Percentiles rank a stretch among this genome's conserved stretches.
Conservation (phyloP, 345 rosid species). For the Bruguiera parviflora region DNA sequence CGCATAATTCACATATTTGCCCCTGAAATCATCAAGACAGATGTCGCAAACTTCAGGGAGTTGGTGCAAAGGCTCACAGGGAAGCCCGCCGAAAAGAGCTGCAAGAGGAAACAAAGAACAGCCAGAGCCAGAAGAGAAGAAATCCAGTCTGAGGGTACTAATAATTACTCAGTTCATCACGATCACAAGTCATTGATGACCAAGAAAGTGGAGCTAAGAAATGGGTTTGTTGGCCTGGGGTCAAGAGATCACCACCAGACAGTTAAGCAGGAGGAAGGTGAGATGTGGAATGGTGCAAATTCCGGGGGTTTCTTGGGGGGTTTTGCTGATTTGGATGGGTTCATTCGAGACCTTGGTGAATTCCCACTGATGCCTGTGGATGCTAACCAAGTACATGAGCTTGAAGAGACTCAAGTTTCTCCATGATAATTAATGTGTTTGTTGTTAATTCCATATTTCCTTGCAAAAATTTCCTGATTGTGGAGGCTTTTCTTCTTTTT, state of each 20-base stretch:
- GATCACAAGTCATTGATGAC: not conserved
- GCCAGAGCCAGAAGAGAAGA: constrained; percentile 2
- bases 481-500: constrained; percentile 1
- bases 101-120: constrained; percentile 8
- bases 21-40: constrained; percentile 49
- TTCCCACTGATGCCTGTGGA: constrained; percentile 47
- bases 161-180: not conserved
- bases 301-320: constrained; percentile 16
- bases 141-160: not conserved
- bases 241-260: constrained; percentile 12
- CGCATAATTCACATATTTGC: constrained; percentile 47
- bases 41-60: constrained; percentile 40
- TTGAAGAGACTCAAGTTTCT: constrained; percentile 35
- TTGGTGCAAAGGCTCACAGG: constrained; percentile 48
- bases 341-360: constrained; percentile 59
- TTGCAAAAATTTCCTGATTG: not conserved
- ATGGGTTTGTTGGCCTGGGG: constrained; percentile 26
- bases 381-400: constrained; percentile 36
- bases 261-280: constrained; percentile 13
- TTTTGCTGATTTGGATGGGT: constrained; percentile 29
- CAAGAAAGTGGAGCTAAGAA: constrained; percentile 29
- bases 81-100: constrained; percentile 19
- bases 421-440: constrained; percentile 6
- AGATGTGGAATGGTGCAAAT: not conserved
- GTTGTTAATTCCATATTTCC: not conserved